Evolutionary conservation across 345 rosid species (phyloP).

Genomic region (Chamaenerion angustifolium): DNA sequence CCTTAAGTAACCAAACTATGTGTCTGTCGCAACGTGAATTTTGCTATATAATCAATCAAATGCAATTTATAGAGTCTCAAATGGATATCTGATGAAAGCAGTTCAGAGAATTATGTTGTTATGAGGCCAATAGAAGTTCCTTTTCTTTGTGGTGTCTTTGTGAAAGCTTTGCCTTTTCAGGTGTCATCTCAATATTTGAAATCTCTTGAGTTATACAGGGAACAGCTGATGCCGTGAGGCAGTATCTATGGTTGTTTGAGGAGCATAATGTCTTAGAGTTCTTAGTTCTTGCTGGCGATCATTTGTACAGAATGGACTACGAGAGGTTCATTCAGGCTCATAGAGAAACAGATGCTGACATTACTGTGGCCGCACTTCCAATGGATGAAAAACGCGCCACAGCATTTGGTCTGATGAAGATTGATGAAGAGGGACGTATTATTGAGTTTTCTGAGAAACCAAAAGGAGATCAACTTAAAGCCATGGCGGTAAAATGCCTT

Average conservation of each 20-base stretch:
- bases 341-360: constrained; percentile 93
- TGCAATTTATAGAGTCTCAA: too few species aligned
- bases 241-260: constrained; percentile 91
- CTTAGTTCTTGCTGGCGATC: constrained; percentile 92
- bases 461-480: constrained; percentile 82
- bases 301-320: constrained; percentile 92
- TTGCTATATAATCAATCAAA: too few species aligned
- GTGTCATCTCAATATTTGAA: too few species aligned
- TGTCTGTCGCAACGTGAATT: too few species aligned
- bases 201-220: constrained; percentile 30
- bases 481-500: constrained; percentile 48
- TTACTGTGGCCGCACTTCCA: constrained; percentile 95
- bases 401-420: constrained; percentile 93
- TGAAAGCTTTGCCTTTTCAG: too few species aligned
- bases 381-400: constrained; percentile 93
- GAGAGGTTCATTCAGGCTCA: constrained; percentile 95
- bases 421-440: constrained; percentile 91
- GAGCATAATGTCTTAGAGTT: constrained; percentile 93
- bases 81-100: too few species aligned
- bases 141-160: too few species aligned
- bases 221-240: constrained; percentile 96
- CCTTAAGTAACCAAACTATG: background rate
- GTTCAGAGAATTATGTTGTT: too few species aligned
- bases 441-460: constrained; percentile 93
- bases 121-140: too few species aligned